phyloP scores from a whole-genome alignment of 75 land plant genomes.

The Cupressus sempervirens region DNA sequence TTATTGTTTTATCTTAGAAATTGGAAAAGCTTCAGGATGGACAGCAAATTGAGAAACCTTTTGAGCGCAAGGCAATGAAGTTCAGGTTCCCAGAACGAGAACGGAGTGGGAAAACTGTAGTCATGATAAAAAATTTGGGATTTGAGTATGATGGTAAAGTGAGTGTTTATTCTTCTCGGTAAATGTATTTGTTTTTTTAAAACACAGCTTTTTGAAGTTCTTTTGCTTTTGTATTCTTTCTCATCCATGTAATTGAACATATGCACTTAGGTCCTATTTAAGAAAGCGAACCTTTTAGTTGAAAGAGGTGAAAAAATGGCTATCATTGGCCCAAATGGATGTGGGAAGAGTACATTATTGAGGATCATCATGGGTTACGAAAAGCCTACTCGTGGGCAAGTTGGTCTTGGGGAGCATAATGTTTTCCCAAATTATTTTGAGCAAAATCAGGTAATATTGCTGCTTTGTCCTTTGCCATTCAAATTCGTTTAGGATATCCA shows the following conservation, averaged over 20 bases:
- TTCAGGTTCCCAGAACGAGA: conserved; percentile 94
- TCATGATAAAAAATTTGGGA: conserved; percentile 50
- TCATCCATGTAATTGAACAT: not conserved
- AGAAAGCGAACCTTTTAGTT: conserved; percentile 62
- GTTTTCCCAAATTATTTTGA: conserved; percentile 93
- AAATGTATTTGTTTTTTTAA: not conserved
- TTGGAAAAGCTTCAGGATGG: conserved; percentile 83
- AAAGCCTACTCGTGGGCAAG: conserved; percentile 69
- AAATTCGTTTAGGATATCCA: not conserved
- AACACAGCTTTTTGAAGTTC: not conserved
- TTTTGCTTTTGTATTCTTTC: conserved; percentile 6
- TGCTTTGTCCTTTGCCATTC: not conserved
- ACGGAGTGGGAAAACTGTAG: conserved; percentile 80
- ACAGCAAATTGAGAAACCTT: conserved; percentile 83
- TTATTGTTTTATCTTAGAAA: conserved; percentile 43
- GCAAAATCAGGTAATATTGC: conserved; percentile 79
- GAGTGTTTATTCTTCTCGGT: conserved; percentile 6
- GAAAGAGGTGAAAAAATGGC: conserved; percentile 94
- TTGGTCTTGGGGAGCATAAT: conserved; percentile 82
- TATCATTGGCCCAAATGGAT: conserved; percentile 96
- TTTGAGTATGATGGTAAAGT: conserved; percentile 69
- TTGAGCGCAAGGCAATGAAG: conserved; percentile 75
- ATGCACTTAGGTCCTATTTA: conserved; percentile 54
- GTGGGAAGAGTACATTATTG: conserved; percentile 90
- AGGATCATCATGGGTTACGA: conserved; percentile 79